Evolutionary conservation across 2,329 filamentous ascomycete genomes (phyloP).

Genomic region (Taxawa tesnikishii): DNA sequence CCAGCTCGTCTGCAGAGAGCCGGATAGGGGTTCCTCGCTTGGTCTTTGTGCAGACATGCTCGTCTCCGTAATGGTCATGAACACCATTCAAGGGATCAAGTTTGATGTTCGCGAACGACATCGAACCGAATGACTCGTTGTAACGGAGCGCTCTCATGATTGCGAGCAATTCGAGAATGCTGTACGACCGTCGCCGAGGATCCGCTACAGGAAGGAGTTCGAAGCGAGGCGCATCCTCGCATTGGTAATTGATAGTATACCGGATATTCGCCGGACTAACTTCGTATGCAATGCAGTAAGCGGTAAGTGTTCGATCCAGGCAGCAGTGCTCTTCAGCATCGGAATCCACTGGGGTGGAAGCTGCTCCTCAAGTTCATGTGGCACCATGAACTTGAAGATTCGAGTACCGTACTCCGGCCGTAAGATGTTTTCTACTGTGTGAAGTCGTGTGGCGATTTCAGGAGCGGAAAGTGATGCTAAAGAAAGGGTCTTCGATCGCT

Average conservation of each 20-base stretch:
- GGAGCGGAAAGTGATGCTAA: slow-evolving; percentile 52
- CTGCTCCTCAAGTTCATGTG: slow-evolving; percentile 40
- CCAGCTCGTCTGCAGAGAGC: slow-evolving; percentile 40
- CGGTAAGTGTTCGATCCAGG: slow-evolving; percentile 55
- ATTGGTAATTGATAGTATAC: slow-evolving; percentile 48
- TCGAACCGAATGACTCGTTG: slow-evolving; percentile 55
- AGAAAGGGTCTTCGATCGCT: slow-evolving; percentile 42
- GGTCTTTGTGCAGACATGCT: slow-evolving; percentile 49
- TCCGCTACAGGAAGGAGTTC: slow-evolving; percentile 46
- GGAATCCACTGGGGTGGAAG: slow-evolving; percentile 33
- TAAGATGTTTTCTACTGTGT: slow-evolving; percentile 49
- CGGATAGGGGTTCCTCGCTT: slow-evolving; percentile 43
- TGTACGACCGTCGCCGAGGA: slow-evolving; percentile 41
- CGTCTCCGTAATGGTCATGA: slow-evolving; percentile 46
- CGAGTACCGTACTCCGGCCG: slow-evolving; percentile 54
- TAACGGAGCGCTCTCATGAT: slow-evolving; percentile 59
- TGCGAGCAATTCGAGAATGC: slow-evolving; percentile 51
- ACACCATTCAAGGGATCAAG: slow-evolving; percentile 53
- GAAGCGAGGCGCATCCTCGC: slow-evolving; percentile 57
- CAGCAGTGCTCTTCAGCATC: slow-evolving; percentile 47
- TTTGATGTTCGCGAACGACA: slow-evolving; percentile 54
- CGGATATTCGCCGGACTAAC: slow-evolving; percentile 55
- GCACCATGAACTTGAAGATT: slow-evolving; percentile 50
- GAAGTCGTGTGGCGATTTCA: slow-evolving; percentile 51
- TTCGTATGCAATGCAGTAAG: slow-evolving; percentile 58